These are phyloP conservation scores for Nymphaea colorata DNA, from an alignment of 164 flowering plant species.

Conservation along the genomic window DNA sequence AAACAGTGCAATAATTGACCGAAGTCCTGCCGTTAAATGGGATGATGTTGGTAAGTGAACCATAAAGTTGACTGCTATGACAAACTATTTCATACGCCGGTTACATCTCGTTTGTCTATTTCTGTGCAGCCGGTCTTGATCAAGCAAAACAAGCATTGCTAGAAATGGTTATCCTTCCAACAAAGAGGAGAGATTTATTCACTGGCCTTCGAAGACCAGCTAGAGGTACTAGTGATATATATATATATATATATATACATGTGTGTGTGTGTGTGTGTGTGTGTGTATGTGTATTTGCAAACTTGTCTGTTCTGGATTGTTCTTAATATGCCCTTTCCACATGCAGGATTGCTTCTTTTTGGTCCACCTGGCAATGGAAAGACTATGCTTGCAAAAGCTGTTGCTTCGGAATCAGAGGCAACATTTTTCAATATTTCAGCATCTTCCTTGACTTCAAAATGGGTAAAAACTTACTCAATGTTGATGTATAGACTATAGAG, in stretches of 20 bases:
- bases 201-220: conserved; percentile 94
- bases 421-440: conserved; percentile 98
- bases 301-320: neutral
- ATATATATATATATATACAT: neutral
- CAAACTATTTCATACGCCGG: neutral
- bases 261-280: conserved; percentile 4
- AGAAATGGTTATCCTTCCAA: conserved; percentile 98
- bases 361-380: conserved; percentile 99
- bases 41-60: conserved; percentile 78
- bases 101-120: neutral
- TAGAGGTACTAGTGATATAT: conserved; percentile 37
- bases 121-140: conserved; percentile 79
- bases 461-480: conserved; percentile 40
- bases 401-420: conserved; percentile 93
- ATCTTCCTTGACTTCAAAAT: conserved; percentile 92
- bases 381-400: conserved; percentile 99
- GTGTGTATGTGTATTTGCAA: conserved; percentile 4
- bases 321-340: neutral
- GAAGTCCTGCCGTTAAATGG: conserved; percentile 97
- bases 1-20: conserved; percentile 73
- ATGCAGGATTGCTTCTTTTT: conserved; percentile 85
- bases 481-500: too few species aligned
- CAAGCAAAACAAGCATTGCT: conserved; percentile 83
- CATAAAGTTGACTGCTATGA: neutral
- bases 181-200: conserved; percentile 88